These are phyloP conservation scores for Pyricularia sp. DNA, from an alignment of 2,329 filamentous ascomycete species.

Conservation along the genomic window DNA sequence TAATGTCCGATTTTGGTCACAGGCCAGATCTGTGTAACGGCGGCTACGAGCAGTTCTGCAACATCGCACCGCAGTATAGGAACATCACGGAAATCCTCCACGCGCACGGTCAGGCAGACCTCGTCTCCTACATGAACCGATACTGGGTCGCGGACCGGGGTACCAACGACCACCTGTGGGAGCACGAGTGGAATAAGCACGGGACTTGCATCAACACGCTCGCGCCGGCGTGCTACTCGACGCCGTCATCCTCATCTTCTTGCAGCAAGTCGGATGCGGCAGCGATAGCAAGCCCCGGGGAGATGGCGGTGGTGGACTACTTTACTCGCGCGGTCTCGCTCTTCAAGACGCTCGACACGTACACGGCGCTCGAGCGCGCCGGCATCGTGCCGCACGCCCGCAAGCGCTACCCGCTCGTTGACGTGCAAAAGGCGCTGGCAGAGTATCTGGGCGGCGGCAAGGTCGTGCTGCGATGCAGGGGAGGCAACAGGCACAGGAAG, in stretches of 20 bases:
- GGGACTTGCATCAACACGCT: conserved; percentile 62
- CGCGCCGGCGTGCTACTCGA: conserved; percentile 47
- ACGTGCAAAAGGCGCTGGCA: conserved; percentile 28
- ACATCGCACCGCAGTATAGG: conserved; percentile 26
- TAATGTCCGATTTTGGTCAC: not conserved
- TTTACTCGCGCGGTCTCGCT: conserved; percentile 26
- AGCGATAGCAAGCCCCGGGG: conserved; percentile 27
- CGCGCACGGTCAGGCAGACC: conserved; percentile 23
- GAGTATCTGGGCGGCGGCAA: conserved; percentile 27
- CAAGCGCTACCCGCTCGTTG: conserved; percentile 27
- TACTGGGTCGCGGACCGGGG: conserved; percentile 26
- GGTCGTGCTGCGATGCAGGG: conserved; percentile 29
- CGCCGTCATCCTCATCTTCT: not conserved
- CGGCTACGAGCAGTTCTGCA: conserved; percentile 28
- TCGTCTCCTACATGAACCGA: conserved; percentile 26
- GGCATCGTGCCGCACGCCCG: conserved; percentile 23
- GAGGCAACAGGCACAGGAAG: conserved; percentile 14
- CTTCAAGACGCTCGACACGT: conserved; percentile 29
- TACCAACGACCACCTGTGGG: conserved; percentile 41
- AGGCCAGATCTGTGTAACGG: conserved; percentile 33
- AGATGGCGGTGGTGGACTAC: conserved; percentile 32
- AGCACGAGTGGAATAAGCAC: conserved; percentile 61
- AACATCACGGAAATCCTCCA: conserved; percentile 29
- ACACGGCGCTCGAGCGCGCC: conserved; percentile 21
- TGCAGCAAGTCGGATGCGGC: not conserved